Evolutionary conservation across 2,329 filamentous ascomycete genomes (phyloP).

Genomic region (Microdochium trichocladiopsis): DNA sequence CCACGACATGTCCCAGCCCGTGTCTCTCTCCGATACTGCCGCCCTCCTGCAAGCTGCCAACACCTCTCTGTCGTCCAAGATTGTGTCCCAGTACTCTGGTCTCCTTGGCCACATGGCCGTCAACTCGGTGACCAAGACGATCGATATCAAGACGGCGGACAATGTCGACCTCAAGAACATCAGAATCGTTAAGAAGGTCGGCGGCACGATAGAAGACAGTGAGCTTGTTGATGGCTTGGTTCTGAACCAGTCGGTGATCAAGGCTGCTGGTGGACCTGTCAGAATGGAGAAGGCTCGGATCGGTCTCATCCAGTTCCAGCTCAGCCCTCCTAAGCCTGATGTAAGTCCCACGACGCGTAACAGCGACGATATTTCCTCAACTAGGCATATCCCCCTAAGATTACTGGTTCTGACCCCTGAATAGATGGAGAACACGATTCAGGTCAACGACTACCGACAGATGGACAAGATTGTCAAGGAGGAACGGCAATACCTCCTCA

Average conservation of each 20-base stretch:
- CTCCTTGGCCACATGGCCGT: slow-evolving; percentile 96
- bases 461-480: slow-evolving; percentile 99
- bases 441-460: slow-evolving; percentile 98
- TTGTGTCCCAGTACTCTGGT: slow-evolving; percentile 95
- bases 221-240: slow-evolving; percentile 95
- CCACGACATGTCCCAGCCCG: slow-evolving; percentile 92
- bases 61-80: slow-evolving; percentile 96
- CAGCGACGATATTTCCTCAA: too few relatives aligned
- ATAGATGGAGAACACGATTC: slow-evolving; percentile 98
- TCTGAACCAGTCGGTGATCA: slow-evolving; percentile 85
- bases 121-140: slow-evolving; percentile 90
- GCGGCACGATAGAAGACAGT: slow-evolving; percentile 96
- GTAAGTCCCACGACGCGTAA: slow-evolving; percentile 44
- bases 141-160: slow-evolving; percentile 90
- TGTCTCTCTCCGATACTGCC: slow-evolving; percentile 78
- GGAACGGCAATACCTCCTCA: slow-evolving; percentile 93
- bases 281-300: slow-evolving; percentile 97
- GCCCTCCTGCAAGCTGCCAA: slow-evolving; percentile 94
- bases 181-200: slow-evolving; percentile 93
- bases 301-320: slow-evolving; percentile 95
- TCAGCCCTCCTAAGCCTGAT: slow-evolving; percentile 96
- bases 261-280: slow-evolving; percentile 83
- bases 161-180: slow-evolving; percentile 98
- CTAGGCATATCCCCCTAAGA: too few relatives aligned
- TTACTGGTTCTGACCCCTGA: neutral